These are phyloP conservation scores for Zoysia japonica DNA, from an alignment of 176 grass and related monocot species.

Conservation along the genomic window DNA sequence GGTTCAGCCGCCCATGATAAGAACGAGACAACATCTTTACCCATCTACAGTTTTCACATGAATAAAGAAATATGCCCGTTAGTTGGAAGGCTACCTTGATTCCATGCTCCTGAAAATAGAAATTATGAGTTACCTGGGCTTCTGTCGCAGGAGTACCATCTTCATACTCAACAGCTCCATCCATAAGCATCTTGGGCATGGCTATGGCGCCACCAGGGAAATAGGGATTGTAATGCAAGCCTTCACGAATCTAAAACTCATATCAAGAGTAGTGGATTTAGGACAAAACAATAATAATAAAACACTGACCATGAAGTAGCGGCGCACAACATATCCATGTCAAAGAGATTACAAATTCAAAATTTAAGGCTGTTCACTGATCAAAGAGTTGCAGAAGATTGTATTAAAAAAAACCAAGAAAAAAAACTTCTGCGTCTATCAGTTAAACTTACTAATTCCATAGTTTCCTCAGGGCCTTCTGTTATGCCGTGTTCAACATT, in stretches of 20 bases:
- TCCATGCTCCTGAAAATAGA: not conserved
- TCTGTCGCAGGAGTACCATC: constrained; percentile 59
- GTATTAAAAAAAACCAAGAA: not conserved
- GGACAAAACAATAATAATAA: not conserved
- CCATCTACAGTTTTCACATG: constrained; percentile 54
- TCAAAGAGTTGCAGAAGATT: not conserved
- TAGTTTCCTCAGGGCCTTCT: not conserved
- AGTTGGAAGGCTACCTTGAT: not conserved
- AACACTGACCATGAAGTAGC: not conserved
- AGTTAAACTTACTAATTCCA: not conserved
- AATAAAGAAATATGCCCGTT: not conserved
- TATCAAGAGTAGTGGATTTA: constrained; percentile 1
- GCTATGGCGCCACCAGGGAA: constrained; percentile 83
- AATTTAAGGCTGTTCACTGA: not conserved
- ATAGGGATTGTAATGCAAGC: constrained; percentile 77
- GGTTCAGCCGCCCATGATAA: constrained; percentile 71
- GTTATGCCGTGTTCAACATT: not conserved
- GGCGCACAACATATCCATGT: not conserved
- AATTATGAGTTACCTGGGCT: constrained; percentile 54
- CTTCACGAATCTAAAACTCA: constrained; percentile 60
- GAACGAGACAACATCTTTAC: constrained; percentile 70
- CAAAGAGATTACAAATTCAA: not conserved
- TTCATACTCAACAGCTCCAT: constrained; percentile 76
- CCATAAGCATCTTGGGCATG: constrained; percentile 89
- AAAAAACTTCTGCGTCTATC: not conserved